phyloP scores from a whole-genome alignment of 768 basidiomycete genomes.

The Phanerodontia chrysosporium region DNA sequence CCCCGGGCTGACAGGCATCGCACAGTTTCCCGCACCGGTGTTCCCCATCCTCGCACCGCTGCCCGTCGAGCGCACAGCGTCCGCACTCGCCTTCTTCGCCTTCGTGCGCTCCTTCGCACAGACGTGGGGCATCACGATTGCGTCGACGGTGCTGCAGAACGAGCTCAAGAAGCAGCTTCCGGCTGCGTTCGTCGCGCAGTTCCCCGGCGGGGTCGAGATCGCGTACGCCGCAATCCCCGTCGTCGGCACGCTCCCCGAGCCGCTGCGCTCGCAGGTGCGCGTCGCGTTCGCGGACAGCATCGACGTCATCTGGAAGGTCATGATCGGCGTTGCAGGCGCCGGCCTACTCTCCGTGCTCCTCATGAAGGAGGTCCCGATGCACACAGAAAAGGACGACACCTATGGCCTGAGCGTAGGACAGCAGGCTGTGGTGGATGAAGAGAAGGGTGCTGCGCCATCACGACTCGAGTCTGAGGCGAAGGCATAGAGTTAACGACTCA shows the following conservation, averaged over 20 bases:
- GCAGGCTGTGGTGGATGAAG: not conserved
- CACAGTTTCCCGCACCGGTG: slow-evolving; percentile 14
- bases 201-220: slow-evolving; percentile 37
- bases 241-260: slow-evolving; percentile 31
- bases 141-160: slow-evolving; percentile 45
- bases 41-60: slow-evolving; percentile 26
- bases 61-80: slow-evolving; percentile 26
- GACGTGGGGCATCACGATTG: slow-evolving; percentile 50
- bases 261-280: slow-evolving; percentile 31
- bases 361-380: slow-evolving; percentile 27
- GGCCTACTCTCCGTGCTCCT: slow-evolving; percentile 33
- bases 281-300: slow-evolving; percentile 40
- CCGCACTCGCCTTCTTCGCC: slow-evolving; percentile 30
- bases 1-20: not conserved
- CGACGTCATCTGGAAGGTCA: slow-evolving; percentile 37
- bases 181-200: slow-evolving; percentile 27
- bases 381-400: slow-evolving; percentile 13
- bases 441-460: not conserved
- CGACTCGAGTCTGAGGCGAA: not conserved
- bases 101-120: slow-evolving; percentile 27
- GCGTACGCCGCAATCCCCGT: slow-evolving; percentile 44
- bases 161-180: slow-evolving; percentile 40
- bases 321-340: slow-evolving; percentile 35
- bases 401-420: slow-evolving; percentile 9
- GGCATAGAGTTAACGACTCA: not conserved